Conservation (phyloP, 2,329 filamentous ascomycete species). For the Stachybotrys echinatus region DNA sequence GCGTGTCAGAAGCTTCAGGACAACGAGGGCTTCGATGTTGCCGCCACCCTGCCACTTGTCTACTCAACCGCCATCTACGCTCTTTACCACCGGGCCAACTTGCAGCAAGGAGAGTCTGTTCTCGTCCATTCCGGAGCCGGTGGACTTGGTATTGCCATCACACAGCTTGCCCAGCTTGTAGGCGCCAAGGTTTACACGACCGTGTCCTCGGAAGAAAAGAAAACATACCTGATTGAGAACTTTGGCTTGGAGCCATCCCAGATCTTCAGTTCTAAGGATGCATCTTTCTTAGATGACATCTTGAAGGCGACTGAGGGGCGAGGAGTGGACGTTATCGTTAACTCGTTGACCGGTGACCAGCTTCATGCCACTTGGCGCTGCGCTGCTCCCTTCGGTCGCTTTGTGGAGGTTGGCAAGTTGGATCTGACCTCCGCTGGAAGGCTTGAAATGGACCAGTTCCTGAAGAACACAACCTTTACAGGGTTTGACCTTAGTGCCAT, state of each 20-base stretch:
- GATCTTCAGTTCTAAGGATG: constrained; percentile 27
- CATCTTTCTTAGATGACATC: constrained; percentile 21
- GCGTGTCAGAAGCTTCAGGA: background rate
- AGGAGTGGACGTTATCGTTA: constrained; percentile 31
- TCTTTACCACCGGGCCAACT: background rate
- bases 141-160: constrained; percentile 11
- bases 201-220: constrained; percentile 24
- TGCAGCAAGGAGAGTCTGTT: background rate
- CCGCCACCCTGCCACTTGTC: background rate
- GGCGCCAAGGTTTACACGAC: constrained; percentile 25
- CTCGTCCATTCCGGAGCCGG: constrained; percentile 6
- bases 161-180: constrained; percentile 6
- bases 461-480: constrained; percentile 31
- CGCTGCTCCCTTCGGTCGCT: constrained; percentile 28
- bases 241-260: constrained; percentile 22
- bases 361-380: constrained; percentile 27
- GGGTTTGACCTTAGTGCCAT: constrained; percentile 30
- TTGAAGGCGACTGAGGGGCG: constrained; percentile 16
- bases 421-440: constrained; percentile 26
- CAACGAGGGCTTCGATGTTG: background rate
- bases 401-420: constrained; percentile 33
- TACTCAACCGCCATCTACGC: constrained; percentile 3
- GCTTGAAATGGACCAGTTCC: constrained; percentile 29
- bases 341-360: constrained; percentile 26
- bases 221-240: constrained; percentile 20